A percentile compares a stretch with the other conserved stretches of the same genome.
phyloP scores from a whole-genome alignment of 495 filamentous ascomycete genomes.

The Parachaetomium inaequale region DNA sequence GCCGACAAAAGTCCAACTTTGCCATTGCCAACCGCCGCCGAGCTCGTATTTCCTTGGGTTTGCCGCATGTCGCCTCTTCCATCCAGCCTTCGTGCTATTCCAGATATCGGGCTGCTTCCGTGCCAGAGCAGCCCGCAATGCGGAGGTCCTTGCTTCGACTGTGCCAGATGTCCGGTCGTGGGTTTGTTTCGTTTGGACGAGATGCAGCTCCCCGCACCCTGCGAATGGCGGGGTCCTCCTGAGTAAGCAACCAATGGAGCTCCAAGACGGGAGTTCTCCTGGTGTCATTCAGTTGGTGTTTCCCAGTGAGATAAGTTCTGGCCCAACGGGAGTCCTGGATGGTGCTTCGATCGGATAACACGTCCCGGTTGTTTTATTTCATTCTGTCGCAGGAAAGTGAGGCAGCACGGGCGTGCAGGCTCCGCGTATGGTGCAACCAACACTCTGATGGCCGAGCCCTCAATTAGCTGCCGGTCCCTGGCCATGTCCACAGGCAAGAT shows the following conservation, averaged over 20 bases:
- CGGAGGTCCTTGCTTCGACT: neutral
- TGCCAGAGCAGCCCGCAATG: neutral
- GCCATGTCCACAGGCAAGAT: neutral
- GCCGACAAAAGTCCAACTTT: neutral
- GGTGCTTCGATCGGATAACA: neutral
- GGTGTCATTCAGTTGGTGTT: too few species aligned
- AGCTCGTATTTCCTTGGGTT: conserved; percentile 7
- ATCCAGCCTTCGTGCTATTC: neutral
- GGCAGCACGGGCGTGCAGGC: too few species aligned
- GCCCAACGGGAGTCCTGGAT: too few species aligned
- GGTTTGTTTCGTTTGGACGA: neutral
- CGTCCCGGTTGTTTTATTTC: neutral
- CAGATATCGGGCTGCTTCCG: neutral
- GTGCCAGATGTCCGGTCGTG: neutral
- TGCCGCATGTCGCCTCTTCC: neutral
- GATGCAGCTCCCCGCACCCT: neutral
- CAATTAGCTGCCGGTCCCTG: neutral
- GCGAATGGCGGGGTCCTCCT: neutral
- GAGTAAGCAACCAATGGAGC: neutral
- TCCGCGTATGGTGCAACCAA: too few species aligned
- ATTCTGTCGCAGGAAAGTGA: neutral
- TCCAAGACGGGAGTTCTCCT: too few species aligned
- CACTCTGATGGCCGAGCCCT: neutral
- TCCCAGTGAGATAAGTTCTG: too few species aligned
- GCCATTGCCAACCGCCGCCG: neutral